Conservation (phyloP, 148 eudicot genomes). For the Cornus florida region DNA sequence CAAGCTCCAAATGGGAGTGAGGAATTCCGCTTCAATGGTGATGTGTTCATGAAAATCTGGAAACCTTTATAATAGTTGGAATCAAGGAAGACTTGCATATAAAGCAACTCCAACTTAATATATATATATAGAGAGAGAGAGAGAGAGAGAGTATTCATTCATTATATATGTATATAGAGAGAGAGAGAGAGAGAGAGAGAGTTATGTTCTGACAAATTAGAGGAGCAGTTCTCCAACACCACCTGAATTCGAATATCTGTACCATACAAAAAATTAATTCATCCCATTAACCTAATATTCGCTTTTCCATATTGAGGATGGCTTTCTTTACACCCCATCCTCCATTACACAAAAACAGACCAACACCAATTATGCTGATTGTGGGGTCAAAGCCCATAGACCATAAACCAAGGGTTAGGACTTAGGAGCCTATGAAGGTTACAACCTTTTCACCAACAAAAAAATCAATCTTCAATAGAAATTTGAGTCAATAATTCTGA, state of each 20-base stretch:
- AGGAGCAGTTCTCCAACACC: not conserved
- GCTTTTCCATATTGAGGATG: not conserved
- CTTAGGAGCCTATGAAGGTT: no score
- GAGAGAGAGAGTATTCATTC: no score
- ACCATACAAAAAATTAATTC: not conserved
- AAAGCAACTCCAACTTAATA: not conserved
- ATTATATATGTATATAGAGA: not conserved
- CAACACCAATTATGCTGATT: not conserved
- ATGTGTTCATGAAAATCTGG: not conserved
- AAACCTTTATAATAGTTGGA: not conserved
- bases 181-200: no score
- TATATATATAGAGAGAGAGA: not conserved
- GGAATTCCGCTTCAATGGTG: not conserved
- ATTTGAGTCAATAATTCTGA: not conserved
- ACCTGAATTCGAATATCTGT: not conserved
- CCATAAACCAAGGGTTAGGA: no score
- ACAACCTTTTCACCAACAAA: no score
- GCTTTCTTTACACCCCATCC: not conserved
- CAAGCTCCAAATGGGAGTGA: not conserved
- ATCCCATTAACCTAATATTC: conserved; percentile 18
- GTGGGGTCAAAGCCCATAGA: not conserved
- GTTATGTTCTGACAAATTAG: not conserved
- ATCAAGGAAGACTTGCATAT: not conserved
- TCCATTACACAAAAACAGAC: not conserved
- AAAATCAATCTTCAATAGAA: not conserved